Percentiles rank a stretch among this genome's conserved stretches.
phyloP scores from a whole-genome alignment of 768 basidiomycete species.

The Pulveroboletus sp. region DNA sequence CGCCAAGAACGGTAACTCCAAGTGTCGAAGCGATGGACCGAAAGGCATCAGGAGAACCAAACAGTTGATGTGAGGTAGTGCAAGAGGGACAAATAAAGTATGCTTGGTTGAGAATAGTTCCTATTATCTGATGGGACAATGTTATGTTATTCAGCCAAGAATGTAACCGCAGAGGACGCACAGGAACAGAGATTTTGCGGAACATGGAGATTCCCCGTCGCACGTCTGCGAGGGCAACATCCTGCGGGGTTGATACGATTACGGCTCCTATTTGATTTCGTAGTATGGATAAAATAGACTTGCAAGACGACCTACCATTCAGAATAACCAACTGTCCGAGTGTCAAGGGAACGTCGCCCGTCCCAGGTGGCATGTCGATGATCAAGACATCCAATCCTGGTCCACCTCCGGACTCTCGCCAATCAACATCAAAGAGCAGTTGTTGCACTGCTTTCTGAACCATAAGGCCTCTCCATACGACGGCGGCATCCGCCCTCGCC shows the following conservation, averaged over 20 bases:
- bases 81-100: conserved; percentile 80
- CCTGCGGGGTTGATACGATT: conserved; percentile 94
- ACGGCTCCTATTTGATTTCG: conserved; percentile 64
- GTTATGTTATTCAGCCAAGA: background rate
- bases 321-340: conserved; percentile 84
- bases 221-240: conserved; percentile 88
- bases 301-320: conserved; percentile 57
- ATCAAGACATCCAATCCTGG: conserved; percentile 79
- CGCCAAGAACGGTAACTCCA: conserved; percentile 64
- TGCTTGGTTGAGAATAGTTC: conserved; percentile 85
- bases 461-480: conserved; percentile 98
- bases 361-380: conserved; percentile 96
- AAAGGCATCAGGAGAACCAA: conserved; percentile 70
- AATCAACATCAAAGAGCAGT: conserved; percentile 93
- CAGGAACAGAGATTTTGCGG: conserved; percentile 83
- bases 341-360: conserved; percentile 92
- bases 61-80: conserved; percentile 57
- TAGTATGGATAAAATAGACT: background rate
- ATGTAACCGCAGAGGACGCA: conserved; percentile 35
- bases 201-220: conserved; percentile 93
- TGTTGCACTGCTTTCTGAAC: conserved; percentile 98
- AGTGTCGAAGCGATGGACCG: conserved; percentile 55
- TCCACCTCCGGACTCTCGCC: conserved; percentile 44
- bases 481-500: conserved; percentile 65
- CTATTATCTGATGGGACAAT: conserved; percentile 60